Evolutionary conservation across 108 stramenopile genomes (phyloP).

Genomic region (Aureococcus anophagefferens): DNA sequence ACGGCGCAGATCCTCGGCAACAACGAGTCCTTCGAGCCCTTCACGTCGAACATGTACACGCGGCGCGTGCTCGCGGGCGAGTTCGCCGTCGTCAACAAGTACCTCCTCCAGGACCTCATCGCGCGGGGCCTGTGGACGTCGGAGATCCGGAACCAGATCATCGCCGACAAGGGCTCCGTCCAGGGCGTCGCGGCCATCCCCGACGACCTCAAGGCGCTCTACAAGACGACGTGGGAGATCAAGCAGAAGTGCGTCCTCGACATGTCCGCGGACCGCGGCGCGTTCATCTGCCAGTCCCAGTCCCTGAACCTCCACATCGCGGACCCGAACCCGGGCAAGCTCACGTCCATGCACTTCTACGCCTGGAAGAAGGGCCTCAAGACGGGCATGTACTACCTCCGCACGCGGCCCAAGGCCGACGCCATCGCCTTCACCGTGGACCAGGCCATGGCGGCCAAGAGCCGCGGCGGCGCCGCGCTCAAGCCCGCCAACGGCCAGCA

Average conservation of each 20-base stretch:
- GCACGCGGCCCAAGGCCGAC: conserved; percentile 84
- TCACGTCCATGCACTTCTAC: conserved; percentile 97
- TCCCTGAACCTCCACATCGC: conserved; percentile 89
- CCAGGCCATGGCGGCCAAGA: conserved; percentile 65
- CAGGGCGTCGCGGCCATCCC: conserved; percentile 86
- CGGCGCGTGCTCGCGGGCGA: conserved; percentile 97
- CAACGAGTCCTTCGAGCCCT: conserved; percentile 98
- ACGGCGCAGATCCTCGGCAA: conserved; percentile 98
- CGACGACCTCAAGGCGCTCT: conserved; percentile 76
- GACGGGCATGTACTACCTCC: conserved; percentile 46
- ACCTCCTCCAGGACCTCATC: conserved; percentile 90
- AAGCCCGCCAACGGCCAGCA: conserved; percentile 18
- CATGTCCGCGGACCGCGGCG: conserved; percentile 91
- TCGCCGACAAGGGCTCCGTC: conserved; percentile 91
- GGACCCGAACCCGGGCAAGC: conserved; percentile 74
- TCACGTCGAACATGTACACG: conserved; percentile 97
- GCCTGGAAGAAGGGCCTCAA: conserved; percentile 88
- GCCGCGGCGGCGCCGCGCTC: conserved; percentile 2
- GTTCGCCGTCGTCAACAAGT: conserved; percentile 97
- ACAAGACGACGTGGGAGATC: conserved; percentile 98
- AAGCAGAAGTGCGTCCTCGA: conserved; percentile 84
- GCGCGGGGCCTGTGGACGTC: conserved; percentile 89
- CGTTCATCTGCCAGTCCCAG: conserved; percentile 93
- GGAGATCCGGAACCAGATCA: conserved; percentile 84
- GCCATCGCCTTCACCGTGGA: conserved; percentile 98